Evolutionary conservation across 129 eudicot genomes (phyloP).

Genomic region (Oenanthe sinensis): DNA sequence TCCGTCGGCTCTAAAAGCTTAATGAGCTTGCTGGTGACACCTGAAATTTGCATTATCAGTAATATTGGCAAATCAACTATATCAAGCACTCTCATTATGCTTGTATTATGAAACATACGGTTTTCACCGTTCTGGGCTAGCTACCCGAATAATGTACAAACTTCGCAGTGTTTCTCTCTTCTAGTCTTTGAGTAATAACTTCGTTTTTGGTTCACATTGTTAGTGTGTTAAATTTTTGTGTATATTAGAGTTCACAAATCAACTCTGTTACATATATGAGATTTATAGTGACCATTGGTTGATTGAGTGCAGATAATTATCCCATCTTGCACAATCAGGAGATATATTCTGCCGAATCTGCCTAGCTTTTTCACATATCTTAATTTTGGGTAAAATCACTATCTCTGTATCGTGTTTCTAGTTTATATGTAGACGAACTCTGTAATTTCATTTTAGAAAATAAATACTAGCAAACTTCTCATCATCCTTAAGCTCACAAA

Average conservation of each 20-base stretch:
- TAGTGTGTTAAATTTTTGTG: not conserved
- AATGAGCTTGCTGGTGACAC: constrained; percentile 7
- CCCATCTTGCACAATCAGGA: not conserved
- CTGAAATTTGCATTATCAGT: not conserved
- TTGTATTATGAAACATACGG: not conserved
- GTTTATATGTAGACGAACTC: not conserved
- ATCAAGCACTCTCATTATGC: not conserved
- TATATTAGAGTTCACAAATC: not conserved
- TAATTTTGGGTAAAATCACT: not conserved
- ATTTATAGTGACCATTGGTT: not conserved
- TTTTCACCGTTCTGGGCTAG: not conserved
- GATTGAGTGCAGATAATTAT: not conserved
- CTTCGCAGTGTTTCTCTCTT: not conserved
- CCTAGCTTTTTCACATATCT: not conserved
- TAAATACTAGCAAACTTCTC: not conserved
- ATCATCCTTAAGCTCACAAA: not conserved
- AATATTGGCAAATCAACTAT: not conserved
- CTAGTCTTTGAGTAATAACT: not conserved
- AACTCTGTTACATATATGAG: not conserved
- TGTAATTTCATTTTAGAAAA: not conserved
- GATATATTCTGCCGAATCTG: not conserved
- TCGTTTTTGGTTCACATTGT: not conserved
- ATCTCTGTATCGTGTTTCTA: not conserved
- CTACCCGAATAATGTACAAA: not conserved
- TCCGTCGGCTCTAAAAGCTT: constrained; percentile 21